Evolutionary conservation across 129 eudicot genomes (phyloP), one percentile per base, ranked within the genome.

Genomic region (Oenanthe sinensis): DNA sequence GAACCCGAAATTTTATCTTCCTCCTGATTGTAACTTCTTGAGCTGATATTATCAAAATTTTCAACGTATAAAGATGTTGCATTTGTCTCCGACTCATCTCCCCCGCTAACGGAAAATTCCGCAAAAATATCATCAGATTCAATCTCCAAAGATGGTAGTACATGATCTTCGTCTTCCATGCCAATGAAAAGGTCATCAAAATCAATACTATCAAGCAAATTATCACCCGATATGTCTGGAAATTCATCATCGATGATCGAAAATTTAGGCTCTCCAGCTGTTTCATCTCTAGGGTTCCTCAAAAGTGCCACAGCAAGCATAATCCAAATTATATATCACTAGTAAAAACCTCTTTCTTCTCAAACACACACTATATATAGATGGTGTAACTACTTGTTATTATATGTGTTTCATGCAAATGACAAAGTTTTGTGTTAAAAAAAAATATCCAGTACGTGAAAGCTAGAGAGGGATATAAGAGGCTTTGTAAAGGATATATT

Each of bases 241-340:
- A 94, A 94, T 0, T 87, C 96, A 17, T 78, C 91, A 6, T 68
- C 83, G 12, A 78, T 79, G 26, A 86, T 70, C 16, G 93, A 79
- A 67, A 87, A 86, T 16, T 75, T 67, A 50, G 78, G 69, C 72
- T 80, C 87, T 77, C 84, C 78, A 22, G 85, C 86, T 19, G 83
- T 52, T 75, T 88, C 93, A 85, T 87, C 81, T 30, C 71, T 75
- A 13, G 73, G 81, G 58, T 54, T 78, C 49, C 58, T 78, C 80
- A 89, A 77, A 49, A 92, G 90, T 68, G 98, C 86, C 77, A 88
- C 88, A 76, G 88, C 98, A 26, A 94, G 92, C 98, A 94, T 94
- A 74, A 74, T 84, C 58, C 87, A 75, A 79, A 81, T 16, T 40
- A 26, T 71, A 39, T 33, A 33, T 33, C 49, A n/a, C 33, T 11